A percentile compares a stretch with the other conserved stretches of the same genome.
These are phyloP conservation scores for Fraxinus floribunda DNA, from an alignment of 305 asterid species.

Conservation along the genomic window DNA sequence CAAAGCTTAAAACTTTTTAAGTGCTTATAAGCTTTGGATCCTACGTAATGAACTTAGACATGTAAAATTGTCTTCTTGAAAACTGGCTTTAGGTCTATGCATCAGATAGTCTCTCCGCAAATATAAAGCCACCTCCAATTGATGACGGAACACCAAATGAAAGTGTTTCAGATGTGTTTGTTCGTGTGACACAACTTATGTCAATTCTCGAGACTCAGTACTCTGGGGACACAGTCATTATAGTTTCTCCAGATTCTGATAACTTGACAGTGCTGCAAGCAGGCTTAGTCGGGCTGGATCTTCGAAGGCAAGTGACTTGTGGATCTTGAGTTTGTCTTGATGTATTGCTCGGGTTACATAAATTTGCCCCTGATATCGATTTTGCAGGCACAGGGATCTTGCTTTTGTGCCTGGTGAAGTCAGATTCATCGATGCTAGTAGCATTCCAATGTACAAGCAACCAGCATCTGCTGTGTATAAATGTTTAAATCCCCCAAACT, in stretches of 20 bases:
- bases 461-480: conserved; percentile 77
- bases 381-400: conserved; percentile 73
- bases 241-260: conserved; percentile 91
- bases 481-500: conserved; percentile 84
- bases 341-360: not conserved
- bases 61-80: not conserved
- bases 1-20: not conserved
- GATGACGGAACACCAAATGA: conserved; percentile 90
- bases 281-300: conserved; percentile 78
- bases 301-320: conserved; percentile 58
- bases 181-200: conserved; percentile 92
- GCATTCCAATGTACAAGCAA: conserved; percentile 71
- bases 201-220: conserved; percentile 92
- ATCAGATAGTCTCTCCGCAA: conserved; percentile 70
- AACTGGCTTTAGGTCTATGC: conserved; percentile 56
- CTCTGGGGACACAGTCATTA: conserved; percentile 66
- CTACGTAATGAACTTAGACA: not conserved
- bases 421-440: conserved; percentile 61
- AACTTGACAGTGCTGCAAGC: conserved; percentile 78
- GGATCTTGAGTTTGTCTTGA: not conserved
- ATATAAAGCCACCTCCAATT: conserved; percentile 78
- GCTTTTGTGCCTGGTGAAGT: conserved; percentile 80
- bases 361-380: not conserved
- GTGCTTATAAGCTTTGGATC: not conserved
- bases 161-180: conserved; percentile 84